These are phyloP conservation scores for Phaeosphaeriaceae sp. DNA, from an alignment of 2,329 filamentous ascomycete genomes.

Conservation along the genomic window DNA sequence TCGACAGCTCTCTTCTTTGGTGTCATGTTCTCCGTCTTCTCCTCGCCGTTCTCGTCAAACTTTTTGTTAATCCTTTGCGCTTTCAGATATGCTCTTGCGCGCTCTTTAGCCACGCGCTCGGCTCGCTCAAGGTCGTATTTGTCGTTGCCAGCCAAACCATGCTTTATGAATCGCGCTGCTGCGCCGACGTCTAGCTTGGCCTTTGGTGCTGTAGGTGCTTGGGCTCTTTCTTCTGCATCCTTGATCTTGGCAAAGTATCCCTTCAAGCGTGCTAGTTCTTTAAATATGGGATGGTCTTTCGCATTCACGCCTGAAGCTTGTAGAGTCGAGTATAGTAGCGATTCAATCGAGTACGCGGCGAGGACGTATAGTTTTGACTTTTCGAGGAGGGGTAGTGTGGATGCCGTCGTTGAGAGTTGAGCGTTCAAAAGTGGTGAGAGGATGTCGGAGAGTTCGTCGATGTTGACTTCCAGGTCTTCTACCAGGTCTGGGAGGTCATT, in stretches of 20 bases:
- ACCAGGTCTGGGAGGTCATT: conserved; percentile 69
- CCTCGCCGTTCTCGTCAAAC: conserved; percentile 36
- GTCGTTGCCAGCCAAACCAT: conserved; percentile 68
- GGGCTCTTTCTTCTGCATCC: conserved; percentile 61
- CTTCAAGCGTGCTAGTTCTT: conserved; percentile 83
- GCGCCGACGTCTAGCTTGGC: conserved; percentile 75
- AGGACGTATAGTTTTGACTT: conserved; percentile 94
- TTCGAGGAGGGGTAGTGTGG: conserved; percentile 87
- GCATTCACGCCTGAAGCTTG: conserved; percentile 78
- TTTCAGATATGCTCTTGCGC: conserved; percentile 31
- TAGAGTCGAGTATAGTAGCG: conserved; percentile 82
- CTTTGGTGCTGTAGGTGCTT: conserved; percentile 48
- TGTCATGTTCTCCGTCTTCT: conserved; percentile 18
- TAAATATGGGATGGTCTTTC: conserved; percentile 83
- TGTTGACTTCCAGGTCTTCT: conserved; percentile 75
- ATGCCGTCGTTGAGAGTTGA: conserved; percentile 69
- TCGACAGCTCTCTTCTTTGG: conserved; percentile 37
- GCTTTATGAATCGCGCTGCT: conserved; percentile 80
- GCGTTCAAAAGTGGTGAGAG: conserved; percentile 75
- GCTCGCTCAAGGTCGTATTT: conserved; percentile 50
- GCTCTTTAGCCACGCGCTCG: conserved; percentile 46
- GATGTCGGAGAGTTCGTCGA: conserved; percentile 78
- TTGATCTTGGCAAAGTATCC: conserved; percentile 96
- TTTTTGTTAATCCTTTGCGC: conserved; percentile 32
- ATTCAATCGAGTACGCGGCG: conserved; percentile 87